A percentile compares a stretch with the other conserved stretches of the same genome.
These are phyloP conservation scores for Ophiobolus disseminans DNA, from an alignment of 2,329 filamentous ascomycete species.

Conservation along the genomic window DNA sequence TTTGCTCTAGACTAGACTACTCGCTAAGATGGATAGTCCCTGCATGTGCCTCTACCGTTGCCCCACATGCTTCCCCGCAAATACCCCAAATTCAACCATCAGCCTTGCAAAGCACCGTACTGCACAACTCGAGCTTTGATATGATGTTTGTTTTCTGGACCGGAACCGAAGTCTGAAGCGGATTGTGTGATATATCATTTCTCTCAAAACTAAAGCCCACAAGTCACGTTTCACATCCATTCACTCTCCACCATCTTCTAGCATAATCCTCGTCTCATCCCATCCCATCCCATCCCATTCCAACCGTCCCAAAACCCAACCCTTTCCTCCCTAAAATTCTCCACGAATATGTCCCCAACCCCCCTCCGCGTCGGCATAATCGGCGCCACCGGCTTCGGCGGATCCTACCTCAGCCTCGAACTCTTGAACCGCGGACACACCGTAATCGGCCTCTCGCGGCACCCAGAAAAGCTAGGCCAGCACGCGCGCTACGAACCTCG, in stretches of 20 bases:
- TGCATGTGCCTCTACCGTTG: conserved; percentile 11
- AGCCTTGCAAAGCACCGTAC: not conserved
- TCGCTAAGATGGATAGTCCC: not conserved
- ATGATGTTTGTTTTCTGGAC: too few relatives aligned
- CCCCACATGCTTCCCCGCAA: conserved; percentile 42
- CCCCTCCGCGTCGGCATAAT: conserved; percentile 38
- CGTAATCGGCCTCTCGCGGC: conserved; percentile 45
- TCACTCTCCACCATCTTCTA: too few relatives aligned
- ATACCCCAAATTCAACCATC: conserved; percentile 28
- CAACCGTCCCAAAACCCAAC: too few relatives aligned
- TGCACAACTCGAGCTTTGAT: too few relatives aligned
- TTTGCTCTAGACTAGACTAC: not conserved
- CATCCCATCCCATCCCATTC: too few relatives aligned
- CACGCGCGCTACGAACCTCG: conserved; percentile 39
- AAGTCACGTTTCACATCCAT: too few relatives aligned
- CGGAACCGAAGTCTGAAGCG: too few relatives aligned
- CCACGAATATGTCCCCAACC: conserved; percentile 14
- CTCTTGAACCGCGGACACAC: conserved; percentile 44
- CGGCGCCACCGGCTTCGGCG: conserved; percentile 44
- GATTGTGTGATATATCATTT: too few relatives aligned
- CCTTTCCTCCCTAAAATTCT: conserved; percentile 30
- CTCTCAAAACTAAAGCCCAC: too few relatives aligned
- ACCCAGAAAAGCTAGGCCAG: conserved; percentile 39
- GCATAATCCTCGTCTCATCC: too few relatives aligned
- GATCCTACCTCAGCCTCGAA: conserved; percentile 43